Base-by-base conservation (phyloP, 495 filamentous ascomycete species). In the Neurospora tetraspora region DNA sequence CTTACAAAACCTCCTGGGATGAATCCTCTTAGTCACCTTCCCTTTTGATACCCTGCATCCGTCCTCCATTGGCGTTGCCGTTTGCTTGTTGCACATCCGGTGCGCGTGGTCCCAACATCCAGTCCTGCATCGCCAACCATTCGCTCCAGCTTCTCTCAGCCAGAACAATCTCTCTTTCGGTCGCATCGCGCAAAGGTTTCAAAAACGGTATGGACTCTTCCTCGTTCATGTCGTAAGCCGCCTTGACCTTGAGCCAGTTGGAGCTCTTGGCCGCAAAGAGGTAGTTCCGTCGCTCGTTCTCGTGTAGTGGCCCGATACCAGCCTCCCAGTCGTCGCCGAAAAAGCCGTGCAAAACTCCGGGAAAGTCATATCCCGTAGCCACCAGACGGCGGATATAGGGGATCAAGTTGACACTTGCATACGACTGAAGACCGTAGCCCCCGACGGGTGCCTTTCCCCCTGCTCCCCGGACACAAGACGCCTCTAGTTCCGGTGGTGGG, bases 71-170 rank as follows among this genome's bases (percentile, higher is more conserved):
- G 27, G 0, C 53, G 12, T 65, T 65, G 53, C 27, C 53, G 53
- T 65, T 65, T 3, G 53, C 53, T 65, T 65, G 53, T 27, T 34
- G 53, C 27, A 65, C 79, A 20, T 74, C 81, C 65, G 83, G 82
- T 43, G 83, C 83, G 65, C 86, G 77, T 39, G 85, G 84, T 16
- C 93, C 94, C 65, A 97, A 84, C 93, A 97, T 96, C 93, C 94
- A 97, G 78, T 97, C 93, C 80, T 97, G 92, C 93, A 97, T 96
- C 10, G 93, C 93, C 39, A 97, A 82, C 92, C 93, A 96, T 77
- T 91, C 88, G 77, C 90, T 92, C 92, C 92, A 97, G 71, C 84
- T 89, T 74, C 86, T 86, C 84, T 99, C 94, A 0, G 94, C 96
- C 14, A 82, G 86, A 73, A 92, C 89, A 74, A 98, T 94, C 84